Conservation (phyloP, 805 yeast species). For the Saturnispora serradocipensis region DNA sequence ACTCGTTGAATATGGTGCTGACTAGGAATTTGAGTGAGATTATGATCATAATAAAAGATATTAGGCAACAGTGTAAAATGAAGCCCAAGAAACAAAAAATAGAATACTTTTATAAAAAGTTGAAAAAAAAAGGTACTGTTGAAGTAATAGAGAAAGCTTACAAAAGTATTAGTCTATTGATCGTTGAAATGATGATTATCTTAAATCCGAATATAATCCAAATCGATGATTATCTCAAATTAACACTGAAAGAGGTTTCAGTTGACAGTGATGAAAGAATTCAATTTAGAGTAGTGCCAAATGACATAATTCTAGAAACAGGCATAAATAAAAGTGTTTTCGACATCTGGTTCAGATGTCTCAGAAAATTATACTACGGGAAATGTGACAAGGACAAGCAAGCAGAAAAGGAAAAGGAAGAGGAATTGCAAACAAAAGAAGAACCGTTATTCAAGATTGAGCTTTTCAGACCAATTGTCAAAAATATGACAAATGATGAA, state of each 20-base stretch:
- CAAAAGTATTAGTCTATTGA: conserved; percentile 1
- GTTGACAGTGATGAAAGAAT: background rate
- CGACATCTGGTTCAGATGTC: background rate
- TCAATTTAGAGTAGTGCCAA: background rate
- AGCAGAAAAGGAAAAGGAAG: background rate
- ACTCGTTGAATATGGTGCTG: conserved; percentile 1
- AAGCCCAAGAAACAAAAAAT: background rate
- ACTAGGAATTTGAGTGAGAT: background rate
- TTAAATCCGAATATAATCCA: background rate
- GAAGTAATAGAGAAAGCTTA: background rate
- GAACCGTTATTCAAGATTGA: background rate
- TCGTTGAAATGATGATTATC: conserved; percentile 5
- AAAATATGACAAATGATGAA: background rate
- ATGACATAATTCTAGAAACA: background rate
- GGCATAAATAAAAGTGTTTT: background rate
- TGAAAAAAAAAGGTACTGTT: background rate
- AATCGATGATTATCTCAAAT: background rate
- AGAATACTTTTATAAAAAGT: background rate
- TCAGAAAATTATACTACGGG: conserved; percentile 1
- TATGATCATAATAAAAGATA: background rate
- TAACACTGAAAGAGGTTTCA: background rate
- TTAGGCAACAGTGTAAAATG: background rate
- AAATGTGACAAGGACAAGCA: background rate
- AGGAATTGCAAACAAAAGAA: background rate
- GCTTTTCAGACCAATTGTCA: background rate